A percentile compares a stretch with the other conserved stretches of the same genome.
Conservation (phyloP, 2,329 filamentous ascomycete species). For the Westerdykella aurantiaca region DNA sequence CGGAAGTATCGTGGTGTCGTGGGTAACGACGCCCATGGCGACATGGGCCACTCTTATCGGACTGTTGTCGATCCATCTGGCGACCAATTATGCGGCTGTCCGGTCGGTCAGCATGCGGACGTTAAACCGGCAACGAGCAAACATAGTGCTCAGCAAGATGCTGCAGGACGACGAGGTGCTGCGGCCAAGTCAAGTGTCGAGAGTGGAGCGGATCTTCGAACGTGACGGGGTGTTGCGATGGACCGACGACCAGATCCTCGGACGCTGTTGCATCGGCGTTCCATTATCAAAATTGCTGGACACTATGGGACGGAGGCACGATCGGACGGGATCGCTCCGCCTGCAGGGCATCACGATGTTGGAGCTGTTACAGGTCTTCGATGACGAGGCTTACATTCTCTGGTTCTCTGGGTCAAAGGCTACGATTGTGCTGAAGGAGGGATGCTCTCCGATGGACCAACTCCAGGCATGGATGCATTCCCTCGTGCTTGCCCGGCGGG, state of each 20-base stretch:
- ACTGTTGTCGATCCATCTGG: conserved; percentile 70
- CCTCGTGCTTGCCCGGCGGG: conserved; percentile 41
- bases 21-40: conserved; percentile 61
- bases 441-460: conserved; percentile 46
- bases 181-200: conserved; percentile 60
- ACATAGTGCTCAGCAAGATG: conserved; percentile 61
- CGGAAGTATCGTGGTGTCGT: conserved; percentile 74
- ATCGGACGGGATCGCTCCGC: conserved; percentile 21
- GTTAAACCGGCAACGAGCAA: conserved; percentile 80
- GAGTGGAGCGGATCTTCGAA: conserved; percentile 54
- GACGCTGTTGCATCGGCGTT: conserved; percentile 52
- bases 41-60: conserved; percentile 70
- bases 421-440: conserved; percentile 60
- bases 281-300: conserved; percentile 35
- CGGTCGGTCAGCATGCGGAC: conserved; percentile 75
- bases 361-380: conserved; percentile 48
- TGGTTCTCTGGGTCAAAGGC: conserved; percentile 48
- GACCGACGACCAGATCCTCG: conserved; percentile 43
- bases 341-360: conserved; percentile 38
- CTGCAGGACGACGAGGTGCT: conserved; percentile 44
- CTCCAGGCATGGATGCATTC: conserved; percentile 60
- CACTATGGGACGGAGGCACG: conserved; percentile 17
- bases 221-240: conserved; percentile 61
- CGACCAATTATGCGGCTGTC: conserved; percentile 82
- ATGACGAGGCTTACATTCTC: conserved; percentile 55